Evolutionary conservation across 1,284 basidiomycete species (phyloP).

Genomic region (Trametes pubescens): DNA sequence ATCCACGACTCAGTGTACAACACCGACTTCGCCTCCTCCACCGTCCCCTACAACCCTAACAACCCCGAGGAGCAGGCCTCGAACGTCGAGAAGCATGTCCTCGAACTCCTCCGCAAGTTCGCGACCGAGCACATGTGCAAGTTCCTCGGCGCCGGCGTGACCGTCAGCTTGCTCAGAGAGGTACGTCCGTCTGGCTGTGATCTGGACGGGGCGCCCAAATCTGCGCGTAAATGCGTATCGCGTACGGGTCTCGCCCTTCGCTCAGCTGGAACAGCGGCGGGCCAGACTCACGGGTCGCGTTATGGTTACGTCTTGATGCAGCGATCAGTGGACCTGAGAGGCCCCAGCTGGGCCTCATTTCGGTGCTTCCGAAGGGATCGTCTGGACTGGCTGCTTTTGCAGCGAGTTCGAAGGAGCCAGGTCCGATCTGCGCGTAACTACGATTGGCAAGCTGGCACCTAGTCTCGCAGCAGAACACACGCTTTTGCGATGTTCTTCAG

Average conservation of each 20-base stretch:
- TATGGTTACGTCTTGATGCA: constrained; percentile 16
- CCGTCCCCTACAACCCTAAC: constrained; percentile 57
- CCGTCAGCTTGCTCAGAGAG: constrained; percentile 56
- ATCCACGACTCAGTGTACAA: constrained; percentile 84
- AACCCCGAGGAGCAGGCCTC: constrained; percentile 60
- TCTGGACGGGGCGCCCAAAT: background rate
- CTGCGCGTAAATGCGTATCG: background rate
- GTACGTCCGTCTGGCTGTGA: constrained; percentile 37
- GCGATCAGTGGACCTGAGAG: constrained; percentile 4
- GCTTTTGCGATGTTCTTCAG: background rate
- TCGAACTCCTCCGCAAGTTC: constrained; percentile 71
- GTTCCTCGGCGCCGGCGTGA: constrained; percentile 75
- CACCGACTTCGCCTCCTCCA: constrained; percentile 71
- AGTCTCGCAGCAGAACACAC: constrained; percentile 3
- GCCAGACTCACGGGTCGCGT: constrained; percentile 13
- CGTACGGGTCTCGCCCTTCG: constrained; percentile 12
- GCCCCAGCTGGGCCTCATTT: constrained; percentile 15
- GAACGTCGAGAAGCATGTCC: constrained; percentile 67
- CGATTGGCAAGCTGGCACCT: constrained; percentile 10
- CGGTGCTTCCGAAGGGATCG: constrained; percentile 8
- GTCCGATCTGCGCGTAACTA: constrained; percentile 14
- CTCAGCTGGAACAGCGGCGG: background rate
- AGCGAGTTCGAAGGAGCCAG: background rate
- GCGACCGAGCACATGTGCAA: constrained; percentile 80
- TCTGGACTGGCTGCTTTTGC: background rate